phyloP scores from a whole-genome alignment of 495 filamentous ascomycete genomes.

The Glonium stellatum region DNA sequence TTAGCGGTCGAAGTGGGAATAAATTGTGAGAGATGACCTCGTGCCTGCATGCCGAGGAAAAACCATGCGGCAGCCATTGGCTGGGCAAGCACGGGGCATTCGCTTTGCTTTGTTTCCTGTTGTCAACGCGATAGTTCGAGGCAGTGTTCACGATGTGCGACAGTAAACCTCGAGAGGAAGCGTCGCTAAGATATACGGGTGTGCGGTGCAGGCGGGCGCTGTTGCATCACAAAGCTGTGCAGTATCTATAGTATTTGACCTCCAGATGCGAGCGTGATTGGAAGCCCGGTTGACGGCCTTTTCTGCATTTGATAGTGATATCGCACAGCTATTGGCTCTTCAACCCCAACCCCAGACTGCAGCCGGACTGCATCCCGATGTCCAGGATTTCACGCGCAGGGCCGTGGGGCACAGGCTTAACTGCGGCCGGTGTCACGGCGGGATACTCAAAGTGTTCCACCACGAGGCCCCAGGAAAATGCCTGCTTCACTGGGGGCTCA shows the following conservation, averaged over 20 bases:
- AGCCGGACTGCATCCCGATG: background rate
- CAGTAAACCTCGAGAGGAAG: too few relatives aligned
- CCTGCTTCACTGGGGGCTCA: background rate
- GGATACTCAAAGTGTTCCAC: too few relatives aligned
- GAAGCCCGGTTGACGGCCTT: background rate
- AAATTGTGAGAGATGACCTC: too few relatives aligned
- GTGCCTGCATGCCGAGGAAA: too few relatives aligned
- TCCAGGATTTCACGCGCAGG: background rate
- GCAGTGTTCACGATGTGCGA: too few relatives aligned
- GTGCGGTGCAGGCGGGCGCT: too few relatives aligned
- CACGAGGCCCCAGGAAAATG: background rate
- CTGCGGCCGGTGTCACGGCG: too few relatives aligned
- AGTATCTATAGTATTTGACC: background rate
- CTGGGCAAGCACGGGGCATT: too few relatives aligned
- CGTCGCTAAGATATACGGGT: background rate
- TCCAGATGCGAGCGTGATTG: background rate
- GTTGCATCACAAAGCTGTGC: too few relatives aligned
- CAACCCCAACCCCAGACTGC: background rate
- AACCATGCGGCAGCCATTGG: too few relatives aligned
- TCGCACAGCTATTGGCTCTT: background rate
- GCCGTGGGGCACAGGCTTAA: too few relatives aligned
- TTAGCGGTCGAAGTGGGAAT: constrained; percentile 11
- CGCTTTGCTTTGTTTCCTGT: background rate
- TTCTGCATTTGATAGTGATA: background rate
- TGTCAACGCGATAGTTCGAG: background rate